Conservation (phyloP, 345 rosid genomes). For the Geranium brycei region DNA sequence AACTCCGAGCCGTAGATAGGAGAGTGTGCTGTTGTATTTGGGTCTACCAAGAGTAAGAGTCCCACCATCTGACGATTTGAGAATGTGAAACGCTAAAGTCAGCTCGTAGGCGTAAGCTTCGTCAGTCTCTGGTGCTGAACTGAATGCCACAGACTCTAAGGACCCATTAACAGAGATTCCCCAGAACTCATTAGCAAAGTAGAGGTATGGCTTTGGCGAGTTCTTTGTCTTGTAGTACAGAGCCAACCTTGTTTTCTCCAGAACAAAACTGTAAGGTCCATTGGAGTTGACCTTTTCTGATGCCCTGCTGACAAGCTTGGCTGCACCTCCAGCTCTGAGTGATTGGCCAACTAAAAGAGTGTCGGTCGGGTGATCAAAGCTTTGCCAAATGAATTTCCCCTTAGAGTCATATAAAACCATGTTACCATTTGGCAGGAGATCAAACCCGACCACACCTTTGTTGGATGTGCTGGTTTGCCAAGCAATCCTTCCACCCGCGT, state of each 20-base stretch:
- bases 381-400: slow-evolving; percentile 11
- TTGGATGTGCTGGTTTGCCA: slow-evolving; percentile 11
- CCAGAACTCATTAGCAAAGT: slow-evolving; percentile 5
- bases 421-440: slow-evolving; percentile 9
- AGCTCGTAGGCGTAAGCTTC: slow-evolving; percentile 21
- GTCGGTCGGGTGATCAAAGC: slow-evolving; percentile 16
- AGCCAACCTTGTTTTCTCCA: slow-evolving; percentile 25
- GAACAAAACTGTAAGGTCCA: slow-evolving; percentile 27
- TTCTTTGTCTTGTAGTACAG: slow-evolving; percentile 23
- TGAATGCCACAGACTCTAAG: slow-evolving; percentile 10
- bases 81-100: not conserved
- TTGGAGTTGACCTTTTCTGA: slow-evolving; percentile 12
- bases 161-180: slow-evolving; percentile 3
- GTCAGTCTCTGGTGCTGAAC: slow-evolving; percentile 4
- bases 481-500: slow-evolving; percentile 7
- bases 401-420: slow-evolving; percentile 12
- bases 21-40: slow-evolving; percentile 30
- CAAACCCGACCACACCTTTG: slow-evolving; percentile 9
- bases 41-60: slow-evolving; percentile 14
- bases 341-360: slow-evolving; percentile 11
- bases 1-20: slow-evolving; percentile 26
- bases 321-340: slow-evolving; percentile 6
- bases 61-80: slow-evolving; percentile 8
- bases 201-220: slow-evolving; percentile 22
- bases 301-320: slow-evolving; percentile 38